These are phyloP conservation scores for Filobasidium uniguttulatum DNA, from an alignment of 1,284 basidiomycete species.

Conservation along the genomic window DNA sequence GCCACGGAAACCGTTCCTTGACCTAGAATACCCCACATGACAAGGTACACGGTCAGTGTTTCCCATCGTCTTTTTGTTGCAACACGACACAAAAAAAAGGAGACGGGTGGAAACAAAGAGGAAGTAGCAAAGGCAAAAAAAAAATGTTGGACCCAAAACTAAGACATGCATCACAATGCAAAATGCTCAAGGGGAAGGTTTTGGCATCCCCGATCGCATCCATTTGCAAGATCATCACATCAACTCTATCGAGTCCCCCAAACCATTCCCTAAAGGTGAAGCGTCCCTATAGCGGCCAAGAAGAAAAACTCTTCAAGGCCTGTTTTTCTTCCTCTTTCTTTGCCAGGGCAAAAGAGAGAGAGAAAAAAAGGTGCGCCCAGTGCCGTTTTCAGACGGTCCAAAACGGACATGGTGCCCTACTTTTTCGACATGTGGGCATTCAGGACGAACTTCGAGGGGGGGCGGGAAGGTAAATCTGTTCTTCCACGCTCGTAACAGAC, in stretches of 20 bases:
- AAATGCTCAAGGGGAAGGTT: constrained; percentile 2
- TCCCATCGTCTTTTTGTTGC: too few relatives aligned
- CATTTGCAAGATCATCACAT: not conserved
- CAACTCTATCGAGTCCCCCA: constrained; percentile 6
- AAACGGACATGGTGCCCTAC: not conserved
- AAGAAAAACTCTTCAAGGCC: constrained; percentile 23
- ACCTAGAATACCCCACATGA: too few relatives aligned
- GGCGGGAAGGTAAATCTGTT: constrained; percentile 36
- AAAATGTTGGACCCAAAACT: constrained; percentile 40
- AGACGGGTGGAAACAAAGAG: too few relatives aligned
- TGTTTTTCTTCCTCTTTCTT: constrained; percentile 29
- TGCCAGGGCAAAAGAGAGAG: constrained; percentile 17
- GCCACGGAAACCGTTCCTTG: too few relatives aligned
- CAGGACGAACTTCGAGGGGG: constrained; percentile 11
- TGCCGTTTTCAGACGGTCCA: constrained; percentile 22
- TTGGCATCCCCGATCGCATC: constrained; percentile 5
- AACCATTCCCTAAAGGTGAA: not conserved
- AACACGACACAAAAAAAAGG: too few relatives aligned
- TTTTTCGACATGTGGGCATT: constrained; percentile 2
- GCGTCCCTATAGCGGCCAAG: not conserved
- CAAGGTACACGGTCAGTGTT: too few relatives aligned
- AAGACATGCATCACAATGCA: constrained; percentile 34
- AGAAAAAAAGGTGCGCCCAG: constrained; percentile 6
- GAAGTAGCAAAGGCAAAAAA: too few relatives aligned
- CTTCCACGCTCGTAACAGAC: constrained; percentile 52